Base-by-base conservation (phyloP, 768 basidiomycete genomes). In the Nidularia pulvinata region DNA sequence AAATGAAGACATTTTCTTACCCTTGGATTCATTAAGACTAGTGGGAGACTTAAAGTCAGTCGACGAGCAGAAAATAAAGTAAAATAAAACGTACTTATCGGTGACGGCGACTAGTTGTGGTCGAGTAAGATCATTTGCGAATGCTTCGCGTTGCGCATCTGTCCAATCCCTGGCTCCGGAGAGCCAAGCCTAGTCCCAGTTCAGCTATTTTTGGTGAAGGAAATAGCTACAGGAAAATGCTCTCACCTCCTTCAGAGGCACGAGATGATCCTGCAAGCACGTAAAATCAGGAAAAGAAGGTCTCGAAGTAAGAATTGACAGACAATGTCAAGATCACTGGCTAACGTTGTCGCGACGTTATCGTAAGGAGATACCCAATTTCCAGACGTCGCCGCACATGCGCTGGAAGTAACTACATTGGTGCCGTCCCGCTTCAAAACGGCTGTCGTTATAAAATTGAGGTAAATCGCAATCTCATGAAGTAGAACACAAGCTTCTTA, bases 121-220 rank as follows among this genome's bases (percentile, higher is more conserved):
- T 13, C 79, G 74, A 3, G 76, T 78, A 34, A 83, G 65, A 51
- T 83, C 81, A 57, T 82, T 83, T 6, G 81, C 80, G 50, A 74
- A 79, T 0, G 76, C 68, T 57, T 81, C 78, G 14, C 81, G 72
- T 57, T 78, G 76, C 1, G 76, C 78, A 32, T 60, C 56, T 10
- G 80, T 78, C 81, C 81, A 83, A 48, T 65, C 54, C 11, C 77
- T 66, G n/a, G 80, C 81, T 14, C 81, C 81, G 9, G 79, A 81
- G 1, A 81, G 43, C 81, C 81, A 82, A 0, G 81, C 81, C 74
- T 80, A 0, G 80, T 81, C 73, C 78, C 33, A 33, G 42, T 33
- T 19, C 6, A 51, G 5, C 10, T 10, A 42, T 34, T 16, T 36
- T 19, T 44, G 33, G 22, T 42, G 14, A 14, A 46, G 30, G 30